Conservation (phyloP, 345 rosid genomes). For the Boechera divaricarpa region DNA sequence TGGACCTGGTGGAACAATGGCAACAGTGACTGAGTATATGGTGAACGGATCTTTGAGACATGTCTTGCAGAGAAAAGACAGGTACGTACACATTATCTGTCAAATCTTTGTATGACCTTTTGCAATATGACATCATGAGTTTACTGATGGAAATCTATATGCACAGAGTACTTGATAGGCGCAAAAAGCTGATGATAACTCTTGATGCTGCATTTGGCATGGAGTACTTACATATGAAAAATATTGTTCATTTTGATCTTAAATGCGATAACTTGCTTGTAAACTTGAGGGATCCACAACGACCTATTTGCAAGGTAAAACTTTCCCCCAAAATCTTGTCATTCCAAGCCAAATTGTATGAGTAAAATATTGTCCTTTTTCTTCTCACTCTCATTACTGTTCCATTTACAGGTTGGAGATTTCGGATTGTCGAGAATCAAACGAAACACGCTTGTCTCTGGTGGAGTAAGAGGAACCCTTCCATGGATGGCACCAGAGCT, state of each 20-base stretch:
- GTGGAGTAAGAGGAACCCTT: constrained; percentile 95
- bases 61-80: constrained; percentile 68
- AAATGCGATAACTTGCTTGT: constrained; percentile 94
- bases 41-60: constrained; percentile 89
- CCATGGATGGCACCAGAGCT: constrained; percentile 99
- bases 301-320: constrained; percentile 92
- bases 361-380: background rate
- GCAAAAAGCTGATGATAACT: constrained; percentile 73
- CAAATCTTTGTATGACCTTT: background rate
- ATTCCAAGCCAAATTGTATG: background rate
- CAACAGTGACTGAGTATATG: constrained; percentile 91
- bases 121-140: constrained; percentile 9
- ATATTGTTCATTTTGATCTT: constrained; percentile 92
- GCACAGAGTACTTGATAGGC: constrained; percentile 76
- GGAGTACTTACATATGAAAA: constrained; percentile 90
- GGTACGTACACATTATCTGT: constrained; percentile 45
- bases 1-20: constrained; percentile 89
- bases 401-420: constrained; percentile 76
- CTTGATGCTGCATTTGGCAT: constrained; percentile 96
- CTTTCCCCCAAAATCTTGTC: background rate
- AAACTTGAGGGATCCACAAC: constrained; percentile 84
- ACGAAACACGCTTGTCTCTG: constrained; percentile 83
- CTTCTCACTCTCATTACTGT: background rate
- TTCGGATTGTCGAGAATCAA: constrained; percentile 95
- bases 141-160: constrained; percentile 28